Evolutionary conservation across 371 early-diverging fungal genomes (phyloP).

Genomic region (Mortierella sp.): DNA sequence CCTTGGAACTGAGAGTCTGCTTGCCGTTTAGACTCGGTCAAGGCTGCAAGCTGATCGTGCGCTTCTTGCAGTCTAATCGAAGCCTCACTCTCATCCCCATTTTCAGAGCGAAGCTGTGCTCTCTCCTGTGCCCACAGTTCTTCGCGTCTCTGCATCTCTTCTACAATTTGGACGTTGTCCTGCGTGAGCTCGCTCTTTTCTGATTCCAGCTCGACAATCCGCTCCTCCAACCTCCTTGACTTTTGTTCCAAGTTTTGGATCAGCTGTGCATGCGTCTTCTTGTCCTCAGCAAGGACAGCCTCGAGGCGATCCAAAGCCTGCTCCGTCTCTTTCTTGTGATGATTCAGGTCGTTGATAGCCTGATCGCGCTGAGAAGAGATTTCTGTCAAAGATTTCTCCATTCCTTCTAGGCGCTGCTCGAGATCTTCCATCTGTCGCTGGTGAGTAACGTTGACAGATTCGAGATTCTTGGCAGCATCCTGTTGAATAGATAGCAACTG

Average conservation of each 20-base stretch:
- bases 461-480: constrained; percentile 14
- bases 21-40: constrained; percentile 50
- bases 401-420: constrained; percentile 8
- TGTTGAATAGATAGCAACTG: constrained; percentile 9
- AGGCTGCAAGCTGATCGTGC: constrained; percentile 40
- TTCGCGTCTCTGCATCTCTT: constrained; percentile 55
- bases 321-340: constrained; percentile 50
- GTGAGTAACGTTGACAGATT: neutral
- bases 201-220: constrained; percentile 21
- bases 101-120: constrained; percentile 14
- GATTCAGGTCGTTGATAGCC: constrained; percentile 29
- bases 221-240: constrained; percentile 29
- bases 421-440: neutral
- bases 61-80: constrained; percentile 37
- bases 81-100: constrained; percentile 9
- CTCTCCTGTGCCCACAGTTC: constrained; percentile 46
- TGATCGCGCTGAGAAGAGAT: constrained; percentile 29
- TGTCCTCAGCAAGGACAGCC: constrained; percentile 37
- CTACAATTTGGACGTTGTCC: constrained; percentile 56
- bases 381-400: constrained; percentile 16
- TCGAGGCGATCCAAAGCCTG: constrained; percentile 48
- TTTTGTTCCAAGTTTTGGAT: constrained; percentile 37
- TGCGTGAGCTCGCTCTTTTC: constrained; percentile 37
- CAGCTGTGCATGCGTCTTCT: constrained; percentile 28
- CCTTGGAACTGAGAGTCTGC: constrained; percentile 56